phyloP scores from a whole-genome alignment of 352 stramenopile species.

The Pythium apleroticum region DNA sequence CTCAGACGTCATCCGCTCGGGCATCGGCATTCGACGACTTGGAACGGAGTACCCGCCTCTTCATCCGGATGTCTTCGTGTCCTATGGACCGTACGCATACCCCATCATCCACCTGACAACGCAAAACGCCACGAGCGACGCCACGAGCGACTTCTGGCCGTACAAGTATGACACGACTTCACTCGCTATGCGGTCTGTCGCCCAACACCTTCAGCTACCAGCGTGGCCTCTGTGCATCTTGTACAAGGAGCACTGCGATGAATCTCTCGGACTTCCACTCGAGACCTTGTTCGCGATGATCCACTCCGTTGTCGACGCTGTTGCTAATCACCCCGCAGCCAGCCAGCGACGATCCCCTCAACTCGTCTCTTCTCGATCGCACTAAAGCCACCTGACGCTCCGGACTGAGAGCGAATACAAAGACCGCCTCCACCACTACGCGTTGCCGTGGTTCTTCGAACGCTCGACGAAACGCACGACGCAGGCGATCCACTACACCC shows the following conservation, averaged over 20 bases:
- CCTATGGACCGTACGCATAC: conserved; percentile 12
- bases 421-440: conserved; percentile 23
- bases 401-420: conserved; percentile 6
- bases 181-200: conserved; percentile 17
- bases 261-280: not conserved
- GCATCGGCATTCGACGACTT: too few relatives aligned
- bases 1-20: too few relatives aligned
- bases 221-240: conserved; percentile 19
- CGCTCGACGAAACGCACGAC: conserved; percentile 6
- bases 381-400: not conserved
- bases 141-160: not conserved
- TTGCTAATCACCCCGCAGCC: not conserved
- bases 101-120: conserved; percentile 13
- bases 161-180: conserved; percentile 32
- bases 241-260: conserved; percentile 14
- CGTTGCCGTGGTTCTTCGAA: conserved; percentile 29
- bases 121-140: conserved; percentile 1
- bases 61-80: conserved; percentile 3
- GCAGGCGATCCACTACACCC: conserved; percentile 21
- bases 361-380: too few relatives aligned
- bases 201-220: not conserved
- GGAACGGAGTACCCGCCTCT: not conserved
- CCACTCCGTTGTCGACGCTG: conserved; percentile 3
- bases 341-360: not conserved
- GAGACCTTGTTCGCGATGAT: conserved; percentile 11